Conservation (phyloP, 192 early-diverging fungal genomes). For the Cetraspora pellucida region DNA sequence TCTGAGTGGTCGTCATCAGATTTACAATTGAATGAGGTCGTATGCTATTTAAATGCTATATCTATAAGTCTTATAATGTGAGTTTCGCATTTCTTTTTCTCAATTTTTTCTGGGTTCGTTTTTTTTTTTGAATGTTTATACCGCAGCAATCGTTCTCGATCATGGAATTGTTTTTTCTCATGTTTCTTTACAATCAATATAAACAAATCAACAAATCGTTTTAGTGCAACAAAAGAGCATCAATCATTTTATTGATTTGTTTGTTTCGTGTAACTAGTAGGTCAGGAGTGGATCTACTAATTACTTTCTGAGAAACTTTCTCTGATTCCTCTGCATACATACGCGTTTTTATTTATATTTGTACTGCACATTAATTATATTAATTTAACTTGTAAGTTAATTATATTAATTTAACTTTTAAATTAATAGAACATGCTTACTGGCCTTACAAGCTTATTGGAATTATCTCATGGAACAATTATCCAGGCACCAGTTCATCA, state of each 20-base stretch:
- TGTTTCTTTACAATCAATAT: too few species aligned
- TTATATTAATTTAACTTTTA: neutral
- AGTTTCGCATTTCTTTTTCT: neutral
- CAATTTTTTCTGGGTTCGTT: neutral
- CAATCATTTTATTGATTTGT: too few species aligned
- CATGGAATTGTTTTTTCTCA: too few species aligned
- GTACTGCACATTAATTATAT: neutral
- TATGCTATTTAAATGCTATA: neutral
- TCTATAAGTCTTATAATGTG: neutral
- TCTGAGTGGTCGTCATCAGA: neutral
- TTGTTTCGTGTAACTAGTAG: too few species aligned
- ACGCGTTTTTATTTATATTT: neutral
- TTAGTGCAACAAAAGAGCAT: too few species aligned
- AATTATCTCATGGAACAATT: conserved; percentile 13
- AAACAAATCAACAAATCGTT: too few species aligned
- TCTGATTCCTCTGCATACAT: neutral
- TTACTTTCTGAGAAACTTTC: too few species aligned
- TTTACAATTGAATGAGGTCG: too few species aligned
- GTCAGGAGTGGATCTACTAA: too few species aligned
- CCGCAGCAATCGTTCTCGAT: neutral
- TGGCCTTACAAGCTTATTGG: neutral
- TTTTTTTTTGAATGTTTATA: neutral
- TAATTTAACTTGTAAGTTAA: neutral
- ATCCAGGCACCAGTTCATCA: neutral
- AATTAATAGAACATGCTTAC: neutral